Evolutionary conservation across 805 yeast species (phyloP).

Genomic region (Ogataea haglerorum): DNA sequence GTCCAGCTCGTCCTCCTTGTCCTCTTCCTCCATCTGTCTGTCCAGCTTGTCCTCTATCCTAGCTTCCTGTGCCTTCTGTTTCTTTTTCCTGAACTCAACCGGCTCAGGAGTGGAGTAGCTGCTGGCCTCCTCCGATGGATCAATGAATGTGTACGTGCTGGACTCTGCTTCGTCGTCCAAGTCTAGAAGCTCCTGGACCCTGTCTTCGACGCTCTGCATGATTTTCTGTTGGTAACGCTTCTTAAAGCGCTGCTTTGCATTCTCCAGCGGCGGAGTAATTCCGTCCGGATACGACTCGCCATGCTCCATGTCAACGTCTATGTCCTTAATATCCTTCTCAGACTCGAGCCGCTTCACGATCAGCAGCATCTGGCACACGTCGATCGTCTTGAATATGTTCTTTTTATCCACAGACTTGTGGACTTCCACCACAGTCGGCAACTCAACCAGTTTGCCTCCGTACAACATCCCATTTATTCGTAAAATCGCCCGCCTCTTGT

Average conservation of each 20-base stretch:
- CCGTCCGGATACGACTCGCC: slow-evolving; percentile 66
- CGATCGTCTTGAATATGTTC: slow-evolving; percentile 82
- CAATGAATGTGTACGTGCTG: slow-evolving; percentile 70
- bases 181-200: slow-evolving; percentile 70
- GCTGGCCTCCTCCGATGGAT: slow-evolving; percentile 39
- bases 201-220: slow-evolving; percentile 72
- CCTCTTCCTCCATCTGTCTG: slow-evolving; percentile 33
- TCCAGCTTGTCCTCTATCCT: slow-evolving; percentile 26
- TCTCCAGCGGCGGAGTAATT: slow-evolving; percentile 72
- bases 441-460: slow-evolving; percentile 81
- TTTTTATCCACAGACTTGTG: slow-evolving; percentile 87
- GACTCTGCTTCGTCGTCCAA: slow-evolving; percentile 84
- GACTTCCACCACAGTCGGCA: slow-evolving; percentile 85
- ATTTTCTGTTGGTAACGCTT: slow-evolving; percentile 66
- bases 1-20: slow-evolving; percentile 30
- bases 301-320: slow-evolving; percentile 39
- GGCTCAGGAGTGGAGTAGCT: slow-evolving; percentile 30
- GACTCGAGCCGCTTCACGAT: slow-evolving; percentile 53
- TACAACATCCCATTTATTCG: slow-evolving; percentile 66
- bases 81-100: slow-evolving; percentile 18
- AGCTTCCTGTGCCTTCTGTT: slow-evolving; percentile 20
- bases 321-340: slow-evolving; percentile 45
- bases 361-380: slow-evolving; percentile 78
- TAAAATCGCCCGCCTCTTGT: slow-evolving; percentile 73
- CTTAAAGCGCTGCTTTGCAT: slow-evolving; percentile 69